phyloP scores from a whole-genome alignment of 805 yeast genomes.

The Metschnikowia borealis region DNA sequence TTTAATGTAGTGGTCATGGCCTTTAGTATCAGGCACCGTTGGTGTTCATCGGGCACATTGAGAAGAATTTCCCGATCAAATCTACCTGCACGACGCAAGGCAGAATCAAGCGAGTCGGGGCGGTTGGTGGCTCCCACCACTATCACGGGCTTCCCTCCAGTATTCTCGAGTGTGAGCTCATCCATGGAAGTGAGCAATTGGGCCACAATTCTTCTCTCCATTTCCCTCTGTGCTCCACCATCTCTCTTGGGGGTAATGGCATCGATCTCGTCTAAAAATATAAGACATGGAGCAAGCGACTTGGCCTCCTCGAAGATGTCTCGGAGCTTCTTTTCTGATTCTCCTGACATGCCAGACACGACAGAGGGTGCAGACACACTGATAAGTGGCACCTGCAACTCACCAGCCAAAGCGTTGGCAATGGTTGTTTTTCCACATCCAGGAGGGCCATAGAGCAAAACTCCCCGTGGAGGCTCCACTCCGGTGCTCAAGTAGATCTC shows the following conservation, averaged over 20 bases:
- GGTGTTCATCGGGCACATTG: constrained; percentile 87
- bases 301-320: constrained; percentile 94
- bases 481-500: constrained; percentile 86
- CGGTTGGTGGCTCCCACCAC: constrained; percentile 95
- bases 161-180: constrained; percentile 80
- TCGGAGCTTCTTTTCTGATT: constrained; percentile 88
- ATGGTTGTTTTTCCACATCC: constrained; percentile 98
- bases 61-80: constrained; percentile 93
- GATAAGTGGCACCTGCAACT: constrained; percentile 87
- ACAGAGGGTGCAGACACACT: constrained; percentile 92
- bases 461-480: constrained; percentile 93
- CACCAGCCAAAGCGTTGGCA: constrained; percentile 95
- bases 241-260: constrained; percentile 98
- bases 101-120: constrained; percentile 93
- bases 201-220: constrained; percentile 96
- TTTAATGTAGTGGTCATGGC: constrained; percentile 68
- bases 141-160: constrained; percentile 89
- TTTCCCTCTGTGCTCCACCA: constrained; percentile 91
- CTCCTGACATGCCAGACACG: constrained; percentile 99
- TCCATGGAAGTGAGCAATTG: constrained; percentile 94
- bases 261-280: constrained; percentile 95
- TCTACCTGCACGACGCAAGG: constrained; percentile 93
- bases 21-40: constrained; percentile 69
- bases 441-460: constrained; percentile 94
- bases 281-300: constrained; percentile 81